Evolutionary conservation across 108 stramenopile genomes (phyloP).

Genomic region (Discostella stelligeroides): DNA sequence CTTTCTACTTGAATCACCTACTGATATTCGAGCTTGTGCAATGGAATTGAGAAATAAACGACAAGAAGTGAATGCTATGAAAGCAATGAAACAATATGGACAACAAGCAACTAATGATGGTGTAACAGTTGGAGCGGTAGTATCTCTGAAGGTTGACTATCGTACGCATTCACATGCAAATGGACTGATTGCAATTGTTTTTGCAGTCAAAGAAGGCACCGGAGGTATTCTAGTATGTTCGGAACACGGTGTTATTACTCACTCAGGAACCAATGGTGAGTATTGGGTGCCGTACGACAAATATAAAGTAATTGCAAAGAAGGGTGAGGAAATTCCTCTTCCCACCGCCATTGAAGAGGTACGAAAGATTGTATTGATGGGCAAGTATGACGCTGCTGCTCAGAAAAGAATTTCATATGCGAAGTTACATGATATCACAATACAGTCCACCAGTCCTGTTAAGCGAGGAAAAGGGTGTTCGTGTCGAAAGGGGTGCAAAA

Average conservation of each 20-base stretch:
- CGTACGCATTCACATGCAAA: neutral
- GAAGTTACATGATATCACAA: neutral
- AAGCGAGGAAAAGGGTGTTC: neutral
- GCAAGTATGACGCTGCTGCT: neutral
- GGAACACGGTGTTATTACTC: neutral
- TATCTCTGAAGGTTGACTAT: neutral
- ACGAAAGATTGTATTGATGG: neutral
- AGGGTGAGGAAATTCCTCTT: neutral
- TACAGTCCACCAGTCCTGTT: neutral
- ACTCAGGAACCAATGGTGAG: neutral
- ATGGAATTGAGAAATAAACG: neutral
- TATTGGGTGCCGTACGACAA: neutral
- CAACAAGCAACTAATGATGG: neutral
- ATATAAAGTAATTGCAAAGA: neutral
- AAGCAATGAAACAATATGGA: neutral
- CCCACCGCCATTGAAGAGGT: neutral
- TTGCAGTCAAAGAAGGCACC: neutral
- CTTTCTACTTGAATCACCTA: too few relatives aligned
- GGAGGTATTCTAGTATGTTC: neutral
- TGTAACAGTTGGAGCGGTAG: neutral
- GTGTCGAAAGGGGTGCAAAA: neutral
- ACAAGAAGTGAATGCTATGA: neutral
- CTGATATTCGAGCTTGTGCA: too few relatives aligned
- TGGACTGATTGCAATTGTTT: neutral
- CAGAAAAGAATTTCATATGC: neutral